Evolutionary conservation across 768 basidiomycete genomes (phyloP).

Genomic region (Tulasnella calospora): DNA sequence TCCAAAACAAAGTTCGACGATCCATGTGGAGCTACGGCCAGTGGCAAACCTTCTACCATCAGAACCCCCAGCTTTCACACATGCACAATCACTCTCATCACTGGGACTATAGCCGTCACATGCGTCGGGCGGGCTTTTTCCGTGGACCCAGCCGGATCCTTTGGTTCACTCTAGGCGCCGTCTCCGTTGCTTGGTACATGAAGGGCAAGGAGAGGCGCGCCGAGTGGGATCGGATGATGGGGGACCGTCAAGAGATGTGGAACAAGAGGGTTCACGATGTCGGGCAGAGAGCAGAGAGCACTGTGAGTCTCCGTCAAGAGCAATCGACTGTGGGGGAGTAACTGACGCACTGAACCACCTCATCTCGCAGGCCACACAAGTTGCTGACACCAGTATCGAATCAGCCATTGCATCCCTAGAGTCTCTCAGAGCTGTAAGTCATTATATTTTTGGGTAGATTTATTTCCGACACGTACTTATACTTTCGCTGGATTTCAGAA

Average conservation of each 20-base stretch:
- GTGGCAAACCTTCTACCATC: slow-evolving; percentile 11
- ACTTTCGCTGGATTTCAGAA: not conserved
- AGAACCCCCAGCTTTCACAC: not conserved
- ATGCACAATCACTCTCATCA: not conserved
- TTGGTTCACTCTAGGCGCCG: slow-evolving; percentile 26
- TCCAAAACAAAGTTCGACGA: not conserved
- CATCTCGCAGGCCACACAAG: slow-evolving; percentile 8
- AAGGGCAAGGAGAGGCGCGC: slow-evolving; percentile 21
- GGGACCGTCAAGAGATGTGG: not conserved
- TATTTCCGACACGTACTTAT: not conserved
- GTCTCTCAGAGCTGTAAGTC: slow-evolving; percentile 15
- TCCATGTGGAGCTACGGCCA: not conserved
- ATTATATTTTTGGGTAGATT: not conserved
- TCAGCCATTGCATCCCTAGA: slow-evolving; percentile 19
- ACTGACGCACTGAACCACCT: not conserved
- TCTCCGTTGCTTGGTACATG: slow-evolving; percentile 25
- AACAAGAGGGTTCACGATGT: not conserved
- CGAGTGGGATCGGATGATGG: not conserved
- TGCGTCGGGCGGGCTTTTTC: slow-evolving; percentile 1
- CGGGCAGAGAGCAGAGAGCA: not conserved
- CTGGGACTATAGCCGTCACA: not conserved
- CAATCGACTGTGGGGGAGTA: not conserved
- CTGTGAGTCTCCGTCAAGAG: not conserved
- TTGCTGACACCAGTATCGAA: slow-evolving; percentile 22
- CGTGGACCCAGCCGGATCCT: slow-evolving; percentile 11